A percentile compares a stretch with the other conserved stretches of the same genome.
Evolutionary conservation across 139 green algal species (phyloP).

Genomic region (Monoraphidium neglectum): DNA sequence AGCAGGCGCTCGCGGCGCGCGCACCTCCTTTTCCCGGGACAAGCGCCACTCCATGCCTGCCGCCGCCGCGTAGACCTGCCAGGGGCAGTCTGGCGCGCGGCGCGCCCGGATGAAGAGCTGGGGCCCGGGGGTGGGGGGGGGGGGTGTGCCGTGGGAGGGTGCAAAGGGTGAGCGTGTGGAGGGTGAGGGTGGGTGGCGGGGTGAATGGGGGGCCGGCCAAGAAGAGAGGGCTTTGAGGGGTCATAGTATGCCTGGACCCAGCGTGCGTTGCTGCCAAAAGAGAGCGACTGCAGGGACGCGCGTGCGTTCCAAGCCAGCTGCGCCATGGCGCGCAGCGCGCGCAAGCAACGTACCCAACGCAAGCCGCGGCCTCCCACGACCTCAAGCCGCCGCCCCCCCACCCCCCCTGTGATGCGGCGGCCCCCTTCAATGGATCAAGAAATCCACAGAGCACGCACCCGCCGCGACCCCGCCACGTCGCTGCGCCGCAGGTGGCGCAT

Average conservation of each 20-base stretch:
- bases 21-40: conserved; percentile 64
- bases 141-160: background rate
- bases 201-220: too few species aligned
- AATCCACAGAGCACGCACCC: conserved; percentile 39
- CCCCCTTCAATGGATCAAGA: background rate
- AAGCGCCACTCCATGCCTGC: conserved; percentile 84
- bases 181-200: too few species aligned
- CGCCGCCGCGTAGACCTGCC: conserved; percentile 84
- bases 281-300: too few species aligned
- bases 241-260: too few species aligned
- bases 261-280: too few species aligned
- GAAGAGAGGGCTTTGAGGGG: too few species aligned
- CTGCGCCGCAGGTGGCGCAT: conserved; percentile 77
- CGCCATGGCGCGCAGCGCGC: too few species aligned
- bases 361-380: background rate
- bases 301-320: too few species aligned
- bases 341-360: background rate
- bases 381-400: conserved; percentile 17
- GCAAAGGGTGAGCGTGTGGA: background rate
- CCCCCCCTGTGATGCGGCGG: too few species aligned
- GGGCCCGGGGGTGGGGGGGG: background rate
- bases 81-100: conserved; percentile 65
- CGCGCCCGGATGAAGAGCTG: conserved; percentile 84
- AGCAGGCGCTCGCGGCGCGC: too few species aligned
- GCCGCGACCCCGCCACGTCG: conserved; percentile 58